Percentiles rank a stretch among this genome's conserved stretches.
Evolutionary conservation across 225 moss, liverwort and hornwort genomes (phyloP).

Genomic region (Takakia lepidozioides): DNA sequence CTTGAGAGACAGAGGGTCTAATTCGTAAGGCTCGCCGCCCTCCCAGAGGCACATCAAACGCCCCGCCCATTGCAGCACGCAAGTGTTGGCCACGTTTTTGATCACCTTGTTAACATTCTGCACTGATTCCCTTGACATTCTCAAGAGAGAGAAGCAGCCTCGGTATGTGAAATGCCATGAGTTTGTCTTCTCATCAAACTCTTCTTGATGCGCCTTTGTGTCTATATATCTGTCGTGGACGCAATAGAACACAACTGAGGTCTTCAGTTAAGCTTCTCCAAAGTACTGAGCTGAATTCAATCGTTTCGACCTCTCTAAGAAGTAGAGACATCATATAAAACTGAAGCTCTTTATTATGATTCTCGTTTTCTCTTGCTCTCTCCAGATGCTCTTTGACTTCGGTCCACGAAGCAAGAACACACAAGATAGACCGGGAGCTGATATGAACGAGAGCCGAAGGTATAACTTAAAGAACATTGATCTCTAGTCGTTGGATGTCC

Average conservation of each 20-base stretch:
- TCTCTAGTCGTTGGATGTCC: too few relatives aligned
- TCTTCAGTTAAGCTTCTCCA: too few relatives aligned
- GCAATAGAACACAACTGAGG: too few relatives aligned
- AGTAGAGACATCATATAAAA: too few relatives aligned
- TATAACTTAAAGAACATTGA: too few relatives aligned
- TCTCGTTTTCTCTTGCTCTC: too few relatives aligned
- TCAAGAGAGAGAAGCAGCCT: constrained; percentile 24
- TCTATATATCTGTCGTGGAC: constrained; percentile 23
- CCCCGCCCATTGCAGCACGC: constrained; percentile 25
- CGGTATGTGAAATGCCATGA: constrained; percentile 25
- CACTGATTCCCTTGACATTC: constrained; percentile 13
- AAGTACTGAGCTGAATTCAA: too few relatives aligned
- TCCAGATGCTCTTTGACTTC: too few relatives aligned
- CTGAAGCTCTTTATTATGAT: too few relatives aligned
- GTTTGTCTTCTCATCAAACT: constrained; percentile 25
- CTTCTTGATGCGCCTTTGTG: constrained; percentile 19
- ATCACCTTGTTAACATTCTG: constrained; percentile 23
- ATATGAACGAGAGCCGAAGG: too few relatives aligned
- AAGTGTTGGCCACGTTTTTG: constrained; percentile 36
- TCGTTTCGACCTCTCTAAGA: neutral
- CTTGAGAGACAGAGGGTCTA: constrained; percentile 17
- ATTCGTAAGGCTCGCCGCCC: constrained; percentile 18
- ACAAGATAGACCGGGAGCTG: too few relatives aligned
- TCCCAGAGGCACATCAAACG: constrained; percentile 27
- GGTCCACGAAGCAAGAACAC: too few relatives aligned